Percentiles rank a stretch among this genome's conserved stretches.
These are phyloP conservation scores for Saturnispora serradocipensis DNA, from an alignment of 805 yeast species.

Conservation along the genomic window DNA sequence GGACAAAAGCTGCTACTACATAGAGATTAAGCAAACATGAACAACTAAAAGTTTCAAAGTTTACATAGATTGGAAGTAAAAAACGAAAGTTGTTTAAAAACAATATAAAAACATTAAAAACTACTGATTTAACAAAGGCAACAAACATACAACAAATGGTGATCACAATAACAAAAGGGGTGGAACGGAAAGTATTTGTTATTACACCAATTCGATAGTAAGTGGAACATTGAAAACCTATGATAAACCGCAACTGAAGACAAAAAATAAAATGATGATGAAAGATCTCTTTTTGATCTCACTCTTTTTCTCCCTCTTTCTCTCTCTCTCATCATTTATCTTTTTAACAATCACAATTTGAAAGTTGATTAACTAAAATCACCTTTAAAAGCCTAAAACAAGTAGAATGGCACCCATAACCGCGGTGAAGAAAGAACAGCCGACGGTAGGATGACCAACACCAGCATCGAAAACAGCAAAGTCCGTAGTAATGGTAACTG, in stretches of 20 bases:
- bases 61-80: neutral
- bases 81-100: neutral
- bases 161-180: neutral
- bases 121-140: neutral
- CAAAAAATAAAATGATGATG: neutral
- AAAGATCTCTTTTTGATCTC: neutral
- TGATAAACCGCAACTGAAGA: neutral
- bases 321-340: neutral
- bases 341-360: neutral
- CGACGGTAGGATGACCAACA: constrained; percentile 6
- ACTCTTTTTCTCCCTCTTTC: neutral
- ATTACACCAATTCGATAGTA: neutral
- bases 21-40: neutral
- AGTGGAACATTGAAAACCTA: constrained; percentile 1
- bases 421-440: constrained; percentile 3
- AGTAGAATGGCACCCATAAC: neutral
- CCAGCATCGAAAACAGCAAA: constrained; percentile 12
- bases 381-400: neutral
- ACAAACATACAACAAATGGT: neutral
- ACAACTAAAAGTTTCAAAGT: too few relatives aligned
- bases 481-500: constrained; percentile 5
- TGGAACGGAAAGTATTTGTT: neutral
- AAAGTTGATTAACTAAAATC: neutral
- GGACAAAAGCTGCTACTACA: neutral
- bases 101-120: neutral